phyloP scores from a whole-genome alignment of 345 rosid species.

The Camelina sativa region DNA sequence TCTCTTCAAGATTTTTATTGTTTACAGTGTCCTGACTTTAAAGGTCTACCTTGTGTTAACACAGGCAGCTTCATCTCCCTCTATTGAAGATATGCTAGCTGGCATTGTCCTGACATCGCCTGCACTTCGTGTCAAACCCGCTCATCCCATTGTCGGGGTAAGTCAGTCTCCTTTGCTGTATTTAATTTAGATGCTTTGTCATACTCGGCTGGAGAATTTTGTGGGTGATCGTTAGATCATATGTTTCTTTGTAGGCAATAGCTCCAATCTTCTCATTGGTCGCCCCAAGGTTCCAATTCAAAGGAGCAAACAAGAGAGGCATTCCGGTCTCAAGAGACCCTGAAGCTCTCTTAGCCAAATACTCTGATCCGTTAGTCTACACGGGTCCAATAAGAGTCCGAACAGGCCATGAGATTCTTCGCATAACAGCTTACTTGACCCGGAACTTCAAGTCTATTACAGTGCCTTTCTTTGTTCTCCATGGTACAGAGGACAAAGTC shows the following conservation, averaged over 20 bases:
- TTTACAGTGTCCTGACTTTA: constrained; percentile 9
- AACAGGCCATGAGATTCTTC: constrained; percentile 92
- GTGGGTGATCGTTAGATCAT: neutral
- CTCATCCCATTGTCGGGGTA: constrained; percentile 96
- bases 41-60: constrained; percentile 22
- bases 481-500: constrained; percentile 90
- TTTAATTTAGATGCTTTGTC: constrained; percentile 13
- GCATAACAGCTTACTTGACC: constrained; percentile 75
- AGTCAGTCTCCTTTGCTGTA: constrained; percentile 24
- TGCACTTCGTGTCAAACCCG: constrained; percentile 93
- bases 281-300: constrained; percentile 83
- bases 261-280: constrained; percentile 91
- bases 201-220: constrained; percentile 1
- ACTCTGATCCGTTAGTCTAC: constrained; percentile 92
- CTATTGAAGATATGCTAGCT: constrained; percentile 65
- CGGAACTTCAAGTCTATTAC: constrained; percentile 68
- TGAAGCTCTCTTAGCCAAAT: constrained; percentile 83
- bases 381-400: constrained; percentile 97
- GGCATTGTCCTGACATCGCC: constrained; percentile 91
- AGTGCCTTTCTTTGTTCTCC: constrained; percentile 89
- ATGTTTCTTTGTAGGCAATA: constrained; percentile 61
- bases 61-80: constrained; percentile 78
- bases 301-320: constrained; percentile 98
- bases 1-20: neutral
- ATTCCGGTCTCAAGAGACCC: constrained; percentile 97